Evolutionary conservation across 2,329 filamentous ascomycete species (phyloP), one percentile per base, ranked within the genome.

Genomic region (Zymoseptoria crescenta): DNA sequence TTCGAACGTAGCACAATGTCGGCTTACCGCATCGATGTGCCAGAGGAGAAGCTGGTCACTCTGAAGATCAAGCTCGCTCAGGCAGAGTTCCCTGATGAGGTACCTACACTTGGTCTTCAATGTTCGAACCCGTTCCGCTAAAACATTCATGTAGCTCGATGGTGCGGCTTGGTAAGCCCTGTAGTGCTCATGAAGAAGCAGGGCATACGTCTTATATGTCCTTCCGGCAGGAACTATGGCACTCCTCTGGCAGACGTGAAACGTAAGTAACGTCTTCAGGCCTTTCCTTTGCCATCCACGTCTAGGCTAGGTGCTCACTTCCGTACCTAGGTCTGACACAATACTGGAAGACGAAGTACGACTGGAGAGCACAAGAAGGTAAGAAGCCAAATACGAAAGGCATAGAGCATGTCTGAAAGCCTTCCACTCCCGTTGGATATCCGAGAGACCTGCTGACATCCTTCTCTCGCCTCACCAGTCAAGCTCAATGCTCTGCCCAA

Each of bases 281-380:
- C 24, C 24, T 24, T 24, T 4, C 24, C 24, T 24, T 24, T 4
- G 2, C 4, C 24, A 24, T 24, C 2, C 2, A 24, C 24, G 24
- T 24, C 24, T 4, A 24, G 24, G 24, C 24, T 4, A 24, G 2
- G 2, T 24, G 24, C 24, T 24, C 2, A 24, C 24, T 2, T 24
- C 24, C 24, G 4, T 3, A 24, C 24, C 4, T 24, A 24, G 24
- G 24, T 8, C 75, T 88, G 24, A 75, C 79, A 1, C 71, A 75
- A 3, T 75, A 82, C 63, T 89, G 85, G 85, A 74, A 77, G 41
- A 73, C 80, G 49, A 56, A 59, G 0, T 84, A 80, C 67, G 80
- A 87, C 69, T 89, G 86, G 86, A 77, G 83, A 27, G 74, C 75
- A 45, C 78, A 79, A n/a, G 86, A 89, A 70, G 24, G 24, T 24